Evolutionary conservation across 177 flowering plant genomes (phyloP), one percentile per base, ranked within the genome.

Genomic region (Vitis hybrid): DNA sequence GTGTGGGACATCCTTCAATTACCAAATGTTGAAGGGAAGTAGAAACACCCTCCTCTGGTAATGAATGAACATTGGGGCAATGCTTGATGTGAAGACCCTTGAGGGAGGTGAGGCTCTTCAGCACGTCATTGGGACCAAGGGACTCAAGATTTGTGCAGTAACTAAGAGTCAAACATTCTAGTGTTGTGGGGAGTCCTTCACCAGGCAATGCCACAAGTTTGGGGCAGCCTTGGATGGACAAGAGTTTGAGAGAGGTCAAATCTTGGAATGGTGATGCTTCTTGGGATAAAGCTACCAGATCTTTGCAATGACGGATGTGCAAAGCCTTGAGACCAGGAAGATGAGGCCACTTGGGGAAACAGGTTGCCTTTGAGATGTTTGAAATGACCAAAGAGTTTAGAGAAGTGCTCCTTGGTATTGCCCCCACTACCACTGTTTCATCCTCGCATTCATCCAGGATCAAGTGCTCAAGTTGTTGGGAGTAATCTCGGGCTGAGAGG

Each of bases 241-340:
- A 71, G 4, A 73, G 47, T 18, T 67, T 7, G 28, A 73, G 71
- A 51, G 71, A 67, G 11, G 55, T 54, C 24, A 73, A 44, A 56
- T 50, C 62, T 14, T 13, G 52, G 31, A 11, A 73, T 19, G 31
- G 31, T 1, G 70, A 55, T 24, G 17, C 66, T 20, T 38, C 44
- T 14, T 65, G 8, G 17, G 67, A 67, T 63, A 73, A 33, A 19
- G 71, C 53, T 20, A 24, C 61, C 2, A 73, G 68, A 18, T 67
- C 67, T 12, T 62, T 28, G 33, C 76, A 13, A 12, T 28, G 31
- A 28, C 55, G n/a, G 11, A 73, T 68, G 56, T 73, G 50, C 50
- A 73, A n/a, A 1, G 56, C 55, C 50, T 56, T 67, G 57, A 68
- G 71, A 9, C 64, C 58, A 11, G 71, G 76, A 18, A 73, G 71